A percentile compares a stretch with the other conserved stretches of the same genome.
Evolutionary conservation across 1,284 basidiomycete genomes (phyloP).

Genomic region (Leccinum pseudoinsigne): DNA sequence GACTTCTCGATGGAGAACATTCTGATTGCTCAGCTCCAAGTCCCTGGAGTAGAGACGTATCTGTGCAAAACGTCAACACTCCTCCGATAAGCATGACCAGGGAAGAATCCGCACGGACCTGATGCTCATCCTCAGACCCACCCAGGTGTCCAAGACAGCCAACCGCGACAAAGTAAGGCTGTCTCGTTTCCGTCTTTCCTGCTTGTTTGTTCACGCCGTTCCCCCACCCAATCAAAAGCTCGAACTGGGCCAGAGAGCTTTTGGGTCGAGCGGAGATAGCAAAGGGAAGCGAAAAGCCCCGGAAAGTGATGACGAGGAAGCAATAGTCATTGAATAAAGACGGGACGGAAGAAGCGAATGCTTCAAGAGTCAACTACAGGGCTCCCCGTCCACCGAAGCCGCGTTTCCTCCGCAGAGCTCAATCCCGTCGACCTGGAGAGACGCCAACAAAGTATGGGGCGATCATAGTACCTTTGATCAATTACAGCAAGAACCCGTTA

Average conservation of each 20-base stretch:
- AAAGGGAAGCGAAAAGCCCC: too few species aligned
- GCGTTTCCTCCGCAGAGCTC: background rate
- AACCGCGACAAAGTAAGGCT: too few species aligned
- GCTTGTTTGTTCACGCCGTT: too few species aligned
- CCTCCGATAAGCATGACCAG: background rate
- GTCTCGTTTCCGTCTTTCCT: too few species aligned
- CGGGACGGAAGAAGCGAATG: conserved; percentile 9
- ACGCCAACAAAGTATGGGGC: too few species aligned
- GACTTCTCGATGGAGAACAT: conserved; percentile 83
- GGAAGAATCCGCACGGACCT: conserved; percentile 48
- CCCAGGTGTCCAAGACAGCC: too few species aligned
- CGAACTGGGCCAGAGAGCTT: too few species aligned
- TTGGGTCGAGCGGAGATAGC: too few species aligned
- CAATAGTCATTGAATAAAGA: background rate
- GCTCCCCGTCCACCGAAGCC: background rate
- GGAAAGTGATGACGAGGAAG: too few species aligned
- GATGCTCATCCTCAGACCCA: conserved; percentile 35
- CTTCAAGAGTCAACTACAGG: background rate
- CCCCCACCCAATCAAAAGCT: too few species aligned
- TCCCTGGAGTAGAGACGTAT: conserved; percentile 96
- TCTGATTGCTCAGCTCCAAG: conserved; percentile 83
- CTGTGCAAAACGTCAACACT: conserved; percentile 32
- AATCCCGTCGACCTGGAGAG: conserved; percentile 5
- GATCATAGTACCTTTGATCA: background rate
- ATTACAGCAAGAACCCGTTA: too few species aligned